Conservation (phyloP, 169 alveolate genomes). For the Eimeria acervulina region DNA sequence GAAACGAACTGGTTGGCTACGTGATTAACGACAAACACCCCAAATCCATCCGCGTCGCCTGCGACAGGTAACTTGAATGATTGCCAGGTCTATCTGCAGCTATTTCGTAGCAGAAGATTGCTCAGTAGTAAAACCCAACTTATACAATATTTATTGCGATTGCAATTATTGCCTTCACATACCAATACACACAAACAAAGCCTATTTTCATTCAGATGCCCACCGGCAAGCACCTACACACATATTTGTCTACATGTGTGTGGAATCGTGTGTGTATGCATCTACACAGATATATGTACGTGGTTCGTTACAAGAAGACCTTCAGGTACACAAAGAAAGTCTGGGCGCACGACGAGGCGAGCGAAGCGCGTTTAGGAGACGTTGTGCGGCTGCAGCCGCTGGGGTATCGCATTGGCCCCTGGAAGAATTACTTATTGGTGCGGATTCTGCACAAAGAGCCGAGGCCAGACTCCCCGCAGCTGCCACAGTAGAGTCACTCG, state of each 20-base stretch:
- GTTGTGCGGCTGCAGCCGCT: constrained; percentile 95
- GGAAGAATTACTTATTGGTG: constrained; percentile 83
- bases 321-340: constrained; percentile 93
- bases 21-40: constrained; percentile 96
- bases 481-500: neutral
- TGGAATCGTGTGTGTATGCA: neutral
- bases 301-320: constrained; percentile 94
- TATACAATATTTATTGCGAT: too few species aligned
- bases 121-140: too few species aligned
- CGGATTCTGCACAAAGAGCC: constrained; percentile 81
- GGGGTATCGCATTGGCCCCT: constrained; percentile 90
- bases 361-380: constrained; percentile 93
- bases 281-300: constrained; percentile 95
- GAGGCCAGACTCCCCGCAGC: constrained; percentile 22
- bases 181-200: too few species aligned
- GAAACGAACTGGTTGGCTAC: constrained; percentile 93
- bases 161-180: too few species aligned
- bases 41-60: constrained; percentile 94
- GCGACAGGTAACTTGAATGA: constrained; percentile 90
- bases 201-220: too few species aligned
- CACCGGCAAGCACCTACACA: too few species aligned
- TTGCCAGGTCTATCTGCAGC: too few species aligned
- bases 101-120: too few species aligned
- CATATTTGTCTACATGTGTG: too few species aligned
- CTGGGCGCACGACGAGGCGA: constrained; percentile 94